Percentiles rank a stretch among this genome's conserved stretches.
Evolutionary conservation across 2,329 filamentous ascomycete species (phyloP).

Genomic region (Fonsecaea pedrosoi): DNA sequence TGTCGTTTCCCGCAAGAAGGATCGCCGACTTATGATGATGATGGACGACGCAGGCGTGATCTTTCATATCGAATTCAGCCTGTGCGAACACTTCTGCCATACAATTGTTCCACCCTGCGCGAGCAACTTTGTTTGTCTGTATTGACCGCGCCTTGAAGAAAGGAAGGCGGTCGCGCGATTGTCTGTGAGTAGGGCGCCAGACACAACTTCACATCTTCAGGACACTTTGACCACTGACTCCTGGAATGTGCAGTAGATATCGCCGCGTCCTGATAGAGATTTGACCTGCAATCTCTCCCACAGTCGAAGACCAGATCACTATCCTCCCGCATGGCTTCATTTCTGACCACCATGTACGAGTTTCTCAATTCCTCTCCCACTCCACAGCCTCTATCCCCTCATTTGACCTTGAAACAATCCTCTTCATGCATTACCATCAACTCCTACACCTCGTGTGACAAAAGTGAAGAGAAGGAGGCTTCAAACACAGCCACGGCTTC

Average conservation of each 20-base stretch:
- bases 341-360: slow-evolving; percentile 82
- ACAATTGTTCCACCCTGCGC: not conserved
- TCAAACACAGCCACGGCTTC: slow-evolving; percentile 25
- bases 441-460: slow-evolving; percentile 38
- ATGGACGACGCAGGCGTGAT: not conserved
- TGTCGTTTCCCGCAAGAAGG: not conserved
- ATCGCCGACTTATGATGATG: not conserved
- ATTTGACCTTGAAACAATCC: slow-evolving; percentile 41
- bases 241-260: slow-evolving; percentile 25
- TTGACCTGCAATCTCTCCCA: not conserved
- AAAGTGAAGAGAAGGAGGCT: slow-evolving; percentile 13
- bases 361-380: slow-evolving; percentile 46
- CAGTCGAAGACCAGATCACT: slow-evolving; percentile 10
- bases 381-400: slow-evolving; percentile 43
- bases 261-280: slow-evolving; percentile 7
- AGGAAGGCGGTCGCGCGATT: not conserved
- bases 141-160: not conserved
- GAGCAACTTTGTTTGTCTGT: not conserved
- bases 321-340: slow-evolving; percentile 62
- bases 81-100: not conserved
- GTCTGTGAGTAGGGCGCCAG: slow-evolving; percentile 26
- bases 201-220: slow-evolving; percentile 16
- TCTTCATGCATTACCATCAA: slow-evolving; percentile 43
- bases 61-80: not conserved
- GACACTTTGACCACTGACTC: slow-evolving; percentile 35